Percentiles rank a stretch among this genome's conserved stretches.
Evolutionary conservation across 495 filamentous ascomycete genomes (phyloP).

Genomic region (Penicillium daleae): DNA sequence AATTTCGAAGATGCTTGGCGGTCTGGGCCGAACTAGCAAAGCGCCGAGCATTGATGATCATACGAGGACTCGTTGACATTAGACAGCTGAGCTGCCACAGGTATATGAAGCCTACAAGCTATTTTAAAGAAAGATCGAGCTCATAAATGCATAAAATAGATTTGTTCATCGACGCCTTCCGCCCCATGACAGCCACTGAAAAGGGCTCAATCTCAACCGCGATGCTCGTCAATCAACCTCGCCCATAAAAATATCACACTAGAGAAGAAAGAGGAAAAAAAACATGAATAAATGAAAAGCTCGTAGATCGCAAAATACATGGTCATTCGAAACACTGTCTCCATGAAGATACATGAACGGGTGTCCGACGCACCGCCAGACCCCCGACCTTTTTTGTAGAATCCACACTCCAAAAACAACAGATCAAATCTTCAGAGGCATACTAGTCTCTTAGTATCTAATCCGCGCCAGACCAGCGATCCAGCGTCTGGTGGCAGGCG

Average conservation of each 20-base stretch:
- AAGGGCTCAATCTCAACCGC: conserved; percentile 8
- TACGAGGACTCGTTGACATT: background rate
- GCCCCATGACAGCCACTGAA: conserved; percentile 19
- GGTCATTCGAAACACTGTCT: conserved; percentile 20
- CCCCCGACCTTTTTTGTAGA: conserved; percentile 14
- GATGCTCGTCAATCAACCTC: background rate
- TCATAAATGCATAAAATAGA: background rate
- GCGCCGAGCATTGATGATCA: background rate
- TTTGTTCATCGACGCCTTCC: background rate
- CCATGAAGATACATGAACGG: conserved; percentile 22
- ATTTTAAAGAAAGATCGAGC: background rate
- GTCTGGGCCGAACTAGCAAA: background rate
- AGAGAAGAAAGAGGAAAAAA: background rate
- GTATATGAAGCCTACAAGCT: background rate
- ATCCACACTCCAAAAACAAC: background rate
- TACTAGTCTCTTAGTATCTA: conserved; percentile 16
- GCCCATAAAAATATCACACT: background rate
- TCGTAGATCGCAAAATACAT: conserved; percentile 21
- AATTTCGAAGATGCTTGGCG: background rate
- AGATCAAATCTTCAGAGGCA: conserved; percentile 1
- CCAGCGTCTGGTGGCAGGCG: conserved; percentile 49
- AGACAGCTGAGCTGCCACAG: too few species aligned
- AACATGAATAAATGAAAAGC: background rate
- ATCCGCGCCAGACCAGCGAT: conserved; percentile 41
- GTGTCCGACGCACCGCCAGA: background rate